Evolutionary conservation across 441 rosid species (phyloP), one percentile per base, ranked within the genome.

Genomic region (Bocquillonia castaneifolia): DNA sequence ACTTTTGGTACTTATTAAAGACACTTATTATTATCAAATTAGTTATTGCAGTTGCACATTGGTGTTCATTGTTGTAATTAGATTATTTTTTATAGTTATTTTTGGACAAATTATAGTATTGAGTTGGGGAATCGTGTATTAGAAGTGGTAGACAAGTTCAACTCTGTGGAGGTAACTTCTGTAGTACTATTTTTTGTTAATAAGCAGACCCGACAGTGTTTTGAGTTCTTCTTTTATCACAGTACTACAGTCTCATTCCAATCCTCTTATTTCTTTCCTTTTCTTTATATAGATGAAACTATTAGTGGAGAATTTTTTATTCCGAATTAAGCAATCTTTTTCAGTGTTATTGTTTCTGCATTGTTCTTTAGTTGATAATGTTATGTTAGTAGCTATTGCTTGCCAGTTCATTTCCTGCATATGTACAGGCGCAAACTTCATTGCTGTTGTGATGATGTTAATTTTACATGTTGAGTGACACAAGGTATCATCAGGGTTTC

Each of bases 401-500:
- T 82, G 72, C 78, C 81, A 59, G 82, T 93, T 80, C 75, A 65
- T 83, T 82, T 80, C 86, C 82, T 78, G 75, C 75, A 77, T 79
- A 62, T 77, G 72, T 81, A 85, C 92, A 85, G 90, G 90, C 83
- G 62, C 73, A 83, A 82, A 81, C 84, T 69, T 79, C 86, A 79
- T 78, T 82, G 83, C 87, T 73, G 80, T 86, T 86, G 81, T 82
- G 84, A 86, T 80, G 85, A 85, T 80, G 84, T 76, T 77, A 69
- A 57, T 77, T 70, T 81, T 77, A 78, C 82, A 72, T 80, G 67
- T 88, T 84, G 88, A 80, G 22, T 88, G 79, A 82, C 84, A 72
- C 88, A 80, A 88, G 93, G 96, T 91, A 83, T 82, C 80, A 60
- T 81, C 86, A 64, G 84, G 86, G 84, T 80, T 72, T 77, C 18